Conservation (phyloP, 208 protist genomes). For the Vickermania spadyakhi region DNA sequence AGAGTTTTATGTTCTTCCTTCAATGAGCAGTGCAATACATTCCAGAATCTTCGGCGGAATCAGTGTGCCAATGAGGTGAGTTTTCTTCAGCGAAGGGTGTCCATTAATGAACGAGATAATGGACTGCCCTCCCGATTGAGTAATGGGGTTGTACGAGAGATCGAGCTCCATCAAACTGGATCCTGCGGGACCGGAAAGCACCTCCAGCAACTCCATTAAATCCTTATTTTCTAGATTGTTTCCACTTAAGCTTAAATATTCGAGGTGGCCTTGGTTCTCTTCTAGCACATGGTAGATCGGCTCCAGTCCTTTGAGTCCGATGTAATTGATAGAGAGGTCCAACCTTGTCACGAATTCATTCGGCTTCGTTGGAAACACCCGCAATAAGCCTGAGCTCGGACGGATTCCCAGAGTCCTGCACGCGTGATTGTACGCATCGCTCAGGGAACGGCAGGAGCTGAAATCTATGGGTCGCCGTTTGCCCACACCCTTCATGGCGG, state of each 20-base stretch:
- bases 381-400: slow-evolving; percentile 19
- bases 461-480: neutral
- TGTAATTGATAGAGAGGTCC: slow-evolving; percentile 46
- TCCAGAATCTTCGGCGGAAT: slow-evolving; percentile 11
- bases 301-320: slow-evolving; percentile 33
- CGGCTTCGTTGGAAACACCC: slow-evolving; percentile 6
- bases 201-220: slow-evolving; percentile 13
- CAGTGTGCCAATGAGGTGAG: slow-evolving; percentile 20
- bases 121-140: slow-evolving; percentile 7
- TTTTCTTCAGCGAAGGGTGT: slow-evolving; percentile 7
- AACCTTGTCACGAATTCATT: slow-evolving; percentile 18
- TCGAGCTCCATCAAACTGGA: slow-evolving; percentile 19
- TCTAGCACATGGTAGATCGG: slow-evolving; percentile 27
- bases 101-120: slow-evolving; percentile 13
- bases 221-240: slow-evolving; percentile 49
- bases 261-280: slow-evolving; percentile 16
- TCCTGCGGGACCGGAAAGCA: slow-evolving; percentile 13
- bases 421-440: slow-evolving; percentile 17
- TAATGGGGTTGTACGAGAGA: slow-evolving; percentile 38
- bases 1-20: too few species aligned
- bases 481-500: neutral
- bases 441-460: slow-evolving; percentile 5
- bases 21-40: slow-evolving; percentile 10
- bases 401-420: slow-evolving; percentile 17
- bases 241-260: slow-evolving; percentile 27